A percentile compares a stretch with the other conserved stretches of the same genome.
Evolutionary conservation across 345 rosid genomes (phyloP).

Genomic region (Citrus inodora): DNA sequence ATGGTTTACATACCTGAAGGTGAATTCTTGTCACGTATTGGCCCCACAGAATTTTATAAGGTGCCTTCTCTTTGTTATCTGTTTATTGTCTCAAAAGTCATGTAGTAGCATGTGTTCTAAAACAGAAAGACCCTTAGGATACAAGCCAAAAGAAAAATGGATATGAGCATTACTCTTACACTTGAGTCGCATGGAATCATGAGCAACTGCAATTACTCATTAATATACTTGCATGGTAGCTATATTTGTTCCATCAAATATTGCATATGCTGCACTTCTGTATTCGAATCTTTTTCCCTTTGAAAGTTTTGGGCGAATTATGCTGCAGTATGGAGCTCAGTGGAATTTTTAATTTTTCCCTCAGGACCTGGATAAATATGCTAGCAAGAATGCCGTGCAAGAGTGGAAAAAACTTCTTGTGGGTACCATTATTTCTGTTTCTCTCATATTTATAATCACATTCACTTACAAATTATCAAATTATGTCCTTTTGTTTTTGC

Average conservation of each 20-base stretch:
- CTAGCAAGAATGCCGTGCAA: conserved; percentile 62
- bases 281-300: neutral
- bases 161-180: neutral
- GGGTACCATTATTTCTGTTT: conserved; percentile 20
- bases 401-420: conserved; percentile 94
- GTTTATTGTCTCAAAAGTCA: neutral
- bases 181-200: neutral
- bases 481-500: neutral
- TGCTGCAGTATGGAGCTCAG: neutral
- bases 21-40: conserved; percentile 83
- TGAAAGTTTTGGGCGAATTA: neutral
- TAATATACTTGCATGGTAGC: neutral
- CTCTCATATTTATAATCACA: conserved; percentile 4
- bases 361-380: conserved; percentile 87
- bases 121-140: neutral
- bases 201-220: neutral
- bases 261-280: neutral
- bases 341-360: conserved; percentile 1
- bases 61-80: conserved; percentile 25
- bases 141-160: neutral
- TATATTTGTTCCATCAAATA: neutral
- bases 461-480: neutral
- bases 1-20: conserved; percentile 95
- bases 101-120: neutral
- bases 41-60: conserved; percentile 92